These are phyloP conservation scores for Fomitopsis palustris DNA, from an alignment of 1,284 basidiomycete genomes.

Conservation along the genomic window DNA sequence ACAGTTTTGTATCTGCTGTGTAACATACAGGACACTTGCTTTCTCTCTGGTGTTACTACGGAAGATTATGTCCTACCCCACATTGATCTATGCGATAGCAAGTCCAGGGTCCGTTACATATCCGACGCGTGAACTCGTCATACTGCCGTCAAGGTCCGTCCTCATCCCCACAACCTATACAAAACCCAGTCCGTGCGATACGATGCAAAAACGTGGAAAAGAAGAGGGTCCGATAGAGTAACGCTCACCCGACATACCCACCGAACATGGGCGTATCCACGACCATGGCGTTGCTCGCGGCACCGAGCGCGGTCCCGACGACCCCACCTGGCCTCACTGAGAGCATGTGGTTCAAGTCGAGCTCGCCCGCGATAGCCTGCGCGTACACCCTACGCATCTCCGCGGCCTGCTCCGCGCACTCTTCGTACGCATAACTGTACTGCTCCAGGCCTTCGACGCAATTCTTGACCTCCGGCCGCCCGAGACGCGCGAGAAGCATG, in stretches of 20 bases:
- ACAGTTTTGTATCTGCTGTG: neutral
- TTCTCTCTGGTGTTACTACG: neutral
- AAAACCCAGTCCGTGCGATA: neutral
- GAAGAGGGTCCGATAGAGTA: neutral
- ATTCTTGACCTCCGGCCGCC: conserved; percentile 75
- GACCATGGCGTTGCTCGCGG: conserved; percentile 15
- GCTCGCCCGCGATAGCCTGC: conserved; percentile 43
- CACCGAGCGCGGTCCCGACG: neutral
- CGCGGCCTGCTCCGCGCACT: conserved; percentile 75
- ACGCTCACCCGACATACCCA: conserved; percentile 10
- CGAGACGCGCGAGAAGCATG: conserved; percentile 75
- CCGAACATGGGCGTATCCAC: conserved; percentile 16
- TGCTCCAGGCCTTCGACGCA: conserved; percentile 85
- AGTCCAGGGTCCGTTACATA: neutral
- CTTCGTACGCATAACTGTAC: conserved; percentile 83
- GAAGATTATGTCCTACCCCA: neutral
- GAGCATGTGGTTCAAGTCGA: conserved; percentile 54
- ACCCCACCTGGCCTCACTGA: conserved; percentile 24
- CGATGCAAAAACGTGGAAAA: neutral
- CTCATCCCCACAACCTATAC: neutral
- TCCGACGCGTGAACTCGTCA: neutral
- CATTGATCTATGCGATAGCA: neutral
- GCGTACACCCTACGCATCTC: conserved; percentile 60
- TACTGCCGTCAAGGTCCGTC: neutral
- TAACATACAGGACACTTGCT: neutral